Evolutionary conservation across 1,284 basidiomycete genomes (phyloP).

Genomic region (Cryptococcus amylolentus): DNA sequence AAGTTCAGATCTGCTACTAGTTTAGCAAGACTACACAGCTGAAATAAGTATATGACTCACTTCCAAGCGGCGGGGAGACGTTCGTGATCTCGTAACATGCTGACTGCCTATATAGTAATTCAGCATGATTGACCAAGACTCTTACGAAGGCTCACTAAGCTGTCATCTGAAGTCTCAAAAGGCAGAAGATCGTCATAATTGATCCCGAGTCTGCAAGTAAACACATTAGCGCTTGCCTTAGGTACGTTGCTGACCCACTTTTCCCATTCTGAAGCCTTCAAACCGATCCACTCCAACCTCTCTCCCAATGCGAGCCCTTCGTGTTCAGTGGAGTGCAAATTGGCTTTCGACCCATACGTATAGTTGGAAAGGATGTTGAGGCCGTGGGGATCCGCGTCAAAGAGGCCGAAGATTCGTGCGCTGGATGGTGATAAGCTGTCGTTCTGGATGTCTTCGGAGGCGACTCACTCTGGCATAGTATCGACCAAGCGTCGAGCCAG

Average conservation of each 20-base stretch:
- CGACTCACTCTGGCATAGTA: constrained; percentile 57
- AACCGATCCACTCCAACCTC: constrained; percentile 71
- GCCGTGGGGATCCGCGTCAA: constrained; percentile 86
- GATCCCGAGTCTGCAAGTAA: constrained; percentile 57
- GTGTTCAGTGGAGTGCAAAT: constrained; percentile 29
- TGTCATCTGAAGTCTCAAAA: constrained; percentile 66
- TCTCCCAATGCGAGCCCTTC: constrained; percentile 61
- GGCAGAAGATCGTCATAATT: constrained; percentile 62
- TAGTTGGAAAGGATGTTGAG: constrained; percentile 84
- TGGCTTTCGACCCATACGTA: constrained; percentile 49
- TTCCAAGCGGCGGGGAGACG: constrained; percentile 65
- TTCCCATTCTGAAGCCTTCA: constrained; percentile 65
- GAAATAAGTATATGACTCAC: constrained; percentile 51
- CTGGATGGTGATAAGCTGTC: constrained; percentile 46
- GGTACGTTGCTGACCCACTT: constrained; percentile 11
- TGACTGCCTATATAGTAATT: constrained; percentile 57
- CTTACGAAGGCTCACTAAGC: constrained; percentile 47
- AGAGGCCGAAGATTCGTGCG: constrained; percentile 68
- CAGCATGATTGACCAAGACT: neutral
- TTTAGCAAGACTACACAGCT: neutral
- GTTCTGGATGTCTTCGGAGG: neutral
- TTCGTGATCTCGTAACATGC: constrained; percentile 59
- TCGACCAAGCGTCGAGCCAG: constrained; percentile 68
- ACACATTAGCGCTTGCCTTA: neutral
- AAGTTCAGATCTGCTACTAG: constrained; percentile 60